A percentile compares a stretch with the other conserved stretches of the same genome.
Conservation (phyloP, 768 basidiomycete species). For the Lyophyllum shimeji region DNA sequence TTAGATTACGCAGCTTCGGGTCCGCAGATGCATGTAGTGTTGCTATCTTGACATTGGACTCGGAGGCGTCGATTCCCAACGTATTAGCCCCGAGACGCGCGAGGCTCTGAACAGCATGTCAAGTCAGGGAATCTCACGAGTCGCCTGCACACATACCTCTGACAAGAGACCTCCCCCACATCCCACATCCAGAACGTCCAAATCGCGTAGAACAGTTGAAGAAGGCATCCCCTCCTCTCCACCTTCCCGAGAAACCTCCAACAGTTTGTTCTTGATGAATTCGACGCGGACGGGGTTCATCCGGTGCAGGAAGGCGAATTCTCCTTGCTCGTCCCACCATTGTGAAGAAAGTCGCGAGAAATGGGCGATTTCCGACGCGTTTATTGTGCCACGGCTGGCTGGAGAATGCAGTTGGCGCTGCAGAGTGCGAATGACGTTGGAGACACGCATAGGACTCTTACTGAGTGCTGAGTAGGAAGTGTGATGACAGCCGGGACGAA, state of each 20-base stretch:
- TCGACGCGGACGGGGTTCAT: conserved; percentile 93
- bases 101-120: conserved; percentile 57
- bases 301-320: conserved; percentile 83
- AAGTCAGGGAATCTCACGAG: not conserved
- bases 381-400: conserved; percentile 42
- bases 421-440: conserved; percentile 13
- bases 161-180: conserved; percentile 94
- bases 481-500: too few relatives aligned
- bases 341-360: conserved; percentile 77
- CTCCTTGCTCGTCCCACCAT: conserved; percentile 94
- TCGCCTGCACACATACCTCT: conserved; percentile 52
- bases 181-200: conserved; percentile 85
- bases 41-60: conserved; percentile 85
- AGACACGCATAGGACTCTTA: conserved; percentile 19
- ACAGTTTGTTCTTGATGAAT: conserved; percentile 77
- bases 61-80: conserved; percentile 89
- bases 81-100: conserved; percentile 87
- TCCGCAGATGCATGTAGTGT: conserved; percentile 79
- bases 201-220: conserved; percentile 50
- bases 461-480: too few relatives aligned
- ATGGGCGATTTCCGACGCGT: conserved; percentile 74
- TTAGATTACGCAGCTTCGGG: conserved; percentile 47
- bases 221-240: conserved; percentile 33
- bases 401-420: conserved; percentile 14
- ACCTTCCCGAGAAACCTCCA: conserved; percentile 60